Conservation (phyloP, 75 land plant species). For the Azolla pinnata region DNA sequence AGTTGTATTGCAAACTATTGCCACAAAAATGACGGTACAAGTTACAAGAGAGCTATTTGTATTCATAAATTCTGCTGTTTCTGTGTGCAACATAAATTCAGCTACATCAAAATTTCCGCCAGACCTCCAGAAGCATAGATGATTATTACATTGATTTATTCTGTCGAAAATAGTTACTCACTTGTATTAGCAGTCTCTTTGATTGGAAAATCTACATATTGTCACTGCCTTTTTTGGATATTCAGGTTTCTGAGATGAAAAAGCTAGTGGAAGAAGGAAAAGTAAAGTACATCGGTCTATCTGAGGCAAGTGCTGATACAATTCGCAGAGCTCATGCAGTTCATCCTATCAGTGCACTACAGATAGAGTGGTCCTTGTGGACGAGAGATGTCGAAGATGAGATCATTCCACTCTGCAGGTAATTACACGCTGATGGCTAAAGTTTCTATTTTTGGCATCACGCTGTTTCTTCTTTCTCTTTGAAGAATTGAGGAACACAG, state of each 20-base stretch:
- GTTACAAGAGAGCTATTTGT: too few relatives aligned
- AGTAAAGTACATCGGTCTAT: slow-evolving; percentile 64
- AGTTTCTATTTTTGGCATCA: neutral
- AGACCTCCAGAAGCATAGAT: too few relatives aligned
- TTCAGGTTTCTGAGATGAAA: slow-evolving; percentile 50
- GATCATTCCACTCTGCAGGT: slow-evolving; percentile 24
- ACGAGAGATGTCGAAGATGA: slow-evolving; percentile 52
- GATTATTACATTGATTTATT: too few relatives aligned
- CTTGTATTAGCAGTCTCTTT: neutral
- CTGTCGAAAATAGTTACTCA: neutral
- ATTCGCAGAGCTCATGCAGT: slow-evolving; percentile 70
- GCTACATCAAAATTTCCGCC: too few relatives aligned
- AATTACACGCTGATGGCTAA: neutral
- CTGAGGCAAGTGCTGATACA: slow-evolving; percentile 59
- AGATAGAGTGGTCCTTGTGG: slow-evolving; percentile 76
- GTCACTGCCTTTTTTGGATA: too few relatives aligned
- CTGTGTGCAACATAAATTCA: too few relatives aligned
- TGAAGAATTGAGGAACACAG: too few relatives aligned
- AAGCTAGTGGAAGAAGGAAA: slow-evolving; percentile 70
- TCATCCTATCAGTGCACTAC: slow-evolving; percentile 69
- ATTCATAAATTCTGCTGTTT: too few relatives aligned
- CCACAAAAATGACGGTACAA: too few relatives aligned
- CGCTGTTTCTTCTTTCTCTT: neutral
- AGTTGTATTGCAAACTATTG: too few relatives aligned
- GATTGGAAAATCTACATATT: too few relatives aligned